phyloP scores from a whole-genome alignment of 129 eudicot species.

The Apium graveolens region DNA sequence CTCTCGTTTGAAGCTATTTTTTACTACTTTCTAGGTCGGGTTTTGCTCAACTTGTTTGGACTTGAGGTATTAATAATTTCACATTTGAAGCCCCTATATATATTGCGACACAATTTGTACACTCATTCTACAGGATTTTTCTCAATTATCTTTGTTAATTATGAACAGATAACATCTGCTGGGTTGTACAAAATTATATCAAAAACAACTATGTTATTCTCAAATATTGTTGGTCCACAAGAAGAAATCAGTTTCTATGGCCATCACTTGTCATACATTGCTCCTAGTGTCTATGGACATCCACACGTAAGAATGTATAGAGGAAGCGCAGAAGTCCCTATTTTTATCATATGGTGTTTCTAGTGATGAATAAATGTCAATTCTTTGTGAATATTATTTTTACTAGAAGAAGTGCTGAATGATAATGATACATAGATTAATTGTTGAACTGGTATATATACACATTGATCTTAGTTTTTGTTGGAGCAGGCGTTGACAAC shows the following conservation, averaged over 20 bases:
- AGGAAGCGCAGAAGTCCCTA: too few species aligned
- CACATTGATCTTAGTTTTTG: too few species aligned
- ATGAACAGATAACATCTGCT: constrained; percentile 14
- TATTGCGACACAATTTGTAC: too few species aligned
- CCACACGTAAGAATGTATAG: constrained; percentile 22
- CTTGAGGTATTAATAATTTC: constrained; percentile 26
- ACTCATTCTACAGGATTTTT: too few species aligned
- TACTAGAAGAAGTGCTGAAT: too few species aligned
- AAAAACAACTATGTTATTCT: constrained; percentile 32
- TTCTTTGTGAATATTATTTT: too few species aligned
- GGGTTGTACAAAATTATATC: constrained; percentile 5
- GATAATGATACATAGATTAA: too few species aligned
- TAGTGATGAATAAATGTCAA: not conserved
- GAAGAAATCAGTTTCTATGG: constrained; percentile 34
- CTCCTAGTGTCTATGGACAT: constrained; percentile 33
- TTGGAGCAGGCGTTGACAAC: constrained; percentile 31
- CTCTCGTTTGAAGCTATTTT: constrained; percentile 26
- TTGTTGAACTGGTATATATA: too few species aligned
- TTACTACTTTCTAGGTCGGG: not conserved
- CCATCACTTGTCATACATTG: constrained; percentile 29
- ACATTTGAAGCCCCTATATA: too few species aligned
- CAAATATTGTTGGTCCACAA: constrained; percentile 34
- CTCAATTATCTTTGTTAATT: not conserved
- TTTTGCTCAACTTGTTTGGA: constrained; percentile 17
- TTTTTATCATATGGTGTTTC: too few species aligned